Conservation (phyloP, 306 rosid species). For the Psophocarpus tetragonolobus region DNA sequence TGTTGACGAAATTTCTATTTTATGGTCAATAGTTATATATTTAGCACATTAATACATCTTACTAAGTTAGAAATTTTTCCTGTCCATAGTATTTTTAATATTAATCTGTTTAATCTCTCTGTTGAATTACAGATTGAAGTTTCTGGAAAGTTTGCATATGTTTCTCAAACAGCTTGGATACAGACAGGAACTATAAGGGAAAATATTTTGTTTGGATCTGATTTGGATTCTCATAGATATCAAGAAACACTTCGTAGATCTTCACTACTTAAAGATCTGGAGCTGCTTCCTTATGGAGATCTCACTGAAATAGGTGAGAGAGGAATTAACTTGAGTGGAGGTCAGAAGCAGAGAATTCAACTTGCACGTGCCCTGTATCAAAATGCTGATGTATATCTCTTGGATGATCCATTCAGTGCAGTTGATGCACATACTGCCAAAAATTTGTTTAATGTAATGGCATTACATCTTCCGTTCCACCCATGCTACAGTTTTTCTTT, state of each 20-base stretch:
- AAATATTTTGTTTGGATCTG: constrained; percentile 49
- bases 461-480: background rate
- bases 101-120: background rate
- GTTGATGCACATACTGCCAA: constrained; percentile 56
- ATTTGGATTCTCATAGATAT: constrained; percentile 43
- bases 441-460: constrained; percentile 43
- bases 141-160: constrained; percentile 48
- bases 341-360: constrained; percentile 13
- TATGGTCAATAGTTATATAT: background rate
- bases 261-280: background rate
- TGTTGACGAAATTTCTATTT: background rate
- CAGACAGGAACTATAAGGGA: constrained; percentile 52
- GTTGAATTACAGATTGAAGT: constrained; percentile 35
- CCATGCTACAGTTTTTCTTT: background rate
- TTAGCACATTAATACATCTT: background rate
- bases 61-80: background rate
- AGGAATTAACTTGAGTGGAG: constrained; percentile 10
- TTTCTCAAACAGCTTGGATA: constrained; percentile 59
- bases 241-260: constrained; percentile 23
- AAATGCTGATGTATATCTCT: constrained; percentile 58
- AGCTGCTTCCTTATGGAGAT: background rate
- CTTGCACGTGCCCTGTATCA: constrained; percentile 73
- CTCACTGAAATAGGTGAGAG: constrained; percentile 13
- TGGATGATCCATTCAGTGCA: constrained; percentile 64
- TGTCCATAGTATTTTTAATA: background rate